Percentiles rank a stretch among this genome's conserved stretches.
Conservation (phyloP, 176 grass and related monocot species). For the Bonia amplexicaulis region DNA sequence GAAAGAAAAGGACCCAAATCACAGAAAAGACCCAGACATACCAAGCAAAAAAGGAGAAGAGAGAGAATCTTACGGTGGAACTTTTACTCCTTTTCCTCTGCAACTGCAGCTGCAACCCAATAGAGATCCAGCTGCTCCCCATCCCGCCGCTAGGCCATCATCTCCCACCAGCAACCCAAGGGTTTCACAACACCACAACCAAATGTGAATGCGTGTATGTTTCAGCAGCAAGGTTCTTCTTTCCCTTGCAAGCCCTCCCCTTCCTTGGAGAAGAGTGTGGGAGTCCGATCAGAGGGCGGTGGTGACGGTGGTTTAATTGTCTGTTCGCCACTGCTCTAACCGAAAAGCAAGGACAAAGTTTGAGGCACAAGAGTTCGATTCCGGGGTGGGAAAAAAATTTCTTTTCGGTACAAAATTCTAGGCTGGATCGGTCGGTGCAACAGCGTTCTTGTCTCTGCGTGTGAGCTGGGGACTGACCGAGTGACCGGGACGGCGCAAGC, state of each 20-base stretch:
- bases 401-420: background rate
- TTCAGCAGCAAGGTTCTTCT: background rate
- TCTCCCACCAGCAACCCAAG: background rate
- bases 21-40: background rate
- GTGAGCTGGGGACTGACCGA: background rate
- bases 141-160: conserved; percentile 34
- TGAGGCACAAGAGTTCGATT: background rate
- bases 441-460: conserved; percentile 20
- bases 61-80: background rate
- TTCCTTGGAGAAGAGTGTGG: background rate
- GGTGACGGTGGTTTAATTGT: conserved; percentile 24
- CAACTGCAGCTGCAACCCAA: conserved; percentile 50
- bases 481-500: conserved; percentile 16
- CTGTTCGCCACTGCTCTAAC: background rate
- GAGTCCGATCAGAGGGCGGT: background rate
- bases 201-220: background rate
- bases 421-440: conserved; percentile 18
- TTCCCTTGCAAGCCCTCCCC: background rate
- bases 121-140: conserved; percentile 50
- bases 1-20: background rate
- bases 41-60: background rate
- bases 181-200: background rate
- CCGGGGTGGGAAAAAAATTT: background rate
- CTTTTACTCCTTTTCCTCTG: background rate
- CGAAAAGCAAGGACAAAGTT: conserved; percentile 23